Evolutionary conservation across 495 filamentous ascomycete species (phyloP).

Genomic region (Hypoxylon fragiforme): DNA sequence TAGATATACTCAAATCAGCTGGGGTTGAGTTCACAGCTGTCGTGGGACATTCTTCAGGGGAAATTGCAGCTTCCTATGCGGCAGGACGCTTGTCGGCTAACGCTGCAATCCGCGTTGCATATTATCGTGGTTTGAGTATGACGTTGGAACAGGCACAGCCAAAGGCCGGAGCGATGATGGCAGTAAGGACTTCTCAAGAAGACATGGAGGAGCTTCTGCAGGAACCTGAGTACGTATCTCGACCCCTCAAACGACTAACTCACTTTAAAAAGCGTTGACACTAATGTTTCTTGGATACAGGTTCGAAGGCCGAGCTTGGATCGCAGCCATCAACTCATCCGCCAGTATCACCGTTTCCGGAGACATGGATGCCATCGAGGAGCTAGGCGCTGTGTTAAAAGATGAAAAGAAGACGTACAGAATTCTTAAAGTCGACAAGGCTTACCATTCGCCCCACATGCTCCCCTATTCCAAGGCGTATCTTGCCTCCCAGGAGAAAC

Average conservation of each 20-base stretch:
- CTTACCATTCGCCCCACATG: conserved; percentile 61
- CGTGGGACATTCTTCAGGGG: conserved; percentile 64
- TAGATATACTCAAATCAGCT: conserved; percentile 53
- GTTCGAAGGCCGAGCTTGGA: conserved; percentile 35
- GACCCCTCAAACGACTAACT: too few relatives aligned
- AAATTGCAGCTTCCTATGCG: conserved; percentile 58
- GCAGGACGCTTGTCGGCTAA: conserved; percentile 42
- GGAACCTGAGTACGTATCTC: not conserved
- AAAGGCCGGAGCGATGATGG: conserved; percentile 1
- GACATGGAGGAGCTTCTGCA: not conserved
- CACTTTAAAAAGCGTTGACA: too few relatives aligned
- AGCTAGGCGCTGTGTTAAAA: conserved; percentile 45
- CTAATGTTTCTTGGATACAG: not conserved
- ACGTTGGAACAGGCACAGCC: not conserved
- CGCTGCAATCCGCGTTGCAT: conserved; percentile 44
- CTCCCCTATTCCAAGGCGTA: conserved; percentile 35
- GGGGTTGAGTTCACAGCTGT: conserved; percentile 52
- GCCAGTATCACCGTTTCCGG: conserved; percentile 52
- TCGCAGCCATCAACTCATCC: conserved; percentile 52
- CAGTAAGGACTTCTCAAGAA: not conserved
- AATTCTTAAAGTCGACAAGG: conserved; percentile 50
- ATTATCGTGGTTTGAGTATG: conserved; percentile 35
- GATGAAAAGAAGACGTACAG: conserved; percentile 48
- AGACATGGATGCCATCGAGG: conserved; percentile 37
- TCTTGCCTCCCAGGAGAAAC: conserved; percentile 21